A percentile compares a stretch with the other conserved stretches of the same genome.
Conservation (phyloP, 192 early-diverging fungal genomes). For the Linnemannia elongata region DNA sequence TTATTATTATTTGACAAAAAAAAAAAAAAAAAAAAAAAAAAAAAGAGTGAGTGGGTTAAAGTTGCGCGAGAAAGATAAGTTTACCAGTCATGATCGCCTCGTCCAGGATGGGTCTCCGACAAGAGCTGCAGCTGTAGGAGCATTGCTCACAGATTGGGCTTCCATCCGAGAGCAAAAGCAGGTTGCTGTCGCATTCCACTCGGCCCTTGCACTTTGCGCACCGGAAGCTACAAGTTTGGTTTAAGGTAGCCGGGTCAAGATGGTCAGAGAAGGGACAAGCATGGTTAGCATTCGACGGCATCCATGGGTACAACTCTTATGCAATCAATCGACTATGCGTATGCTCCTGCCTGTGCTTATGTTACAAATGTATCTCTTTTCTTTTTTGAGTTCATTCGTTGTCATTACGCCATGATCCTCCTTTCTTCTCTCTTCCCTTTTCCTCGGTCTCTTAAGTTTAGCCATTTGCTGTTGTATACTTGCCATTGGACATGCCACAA, state of each 20-base stretch:
- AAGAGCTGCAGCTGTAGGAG: constrained; percentile 81
- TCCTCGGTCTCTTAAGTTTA: no score
- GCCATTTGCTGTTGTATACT: constrained; percentile 9
- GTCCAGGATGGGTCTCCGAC: constrained; percentile 80
- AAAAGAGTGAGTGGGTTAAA: not conserved
- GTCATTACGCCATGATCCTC: no score
- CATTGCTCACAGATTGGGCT: constrained; percentile 88
- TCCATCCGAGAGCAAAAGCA: constrained; percentile 83
- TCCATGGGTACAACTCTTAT: no score
- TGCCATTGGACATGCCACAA: constrained; percentile 89
- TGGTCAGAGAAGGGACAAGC: not conserved
- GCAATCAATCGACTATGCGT: no score
- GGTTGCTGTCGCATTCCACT: constrained; percentile 82
- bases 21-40: not conserved
- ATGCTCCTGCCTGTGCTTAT: no score
- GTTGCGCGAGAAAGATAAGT: not conserved
- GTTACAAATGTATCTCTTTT: no score
- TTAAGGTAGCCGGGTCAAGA: not conserved
- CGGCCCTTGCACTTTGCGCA: constrained; percentile 81
- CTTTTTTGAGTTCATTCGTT: no score
- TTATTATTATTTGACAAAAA: not conserved
- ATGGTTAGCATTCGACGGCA: not conserved
- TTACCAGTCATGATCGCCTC: constrained; percentile 89
- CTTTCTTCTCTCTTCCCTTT: no score
- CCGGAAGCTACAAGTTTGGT: constrained; percentile 67